These are phyloP conservation scores for Pseudogymnoascus sp. DNA, from an alignment of 2,329 filamentous ascomycete species.

Conservation along the genomic window DNA sequence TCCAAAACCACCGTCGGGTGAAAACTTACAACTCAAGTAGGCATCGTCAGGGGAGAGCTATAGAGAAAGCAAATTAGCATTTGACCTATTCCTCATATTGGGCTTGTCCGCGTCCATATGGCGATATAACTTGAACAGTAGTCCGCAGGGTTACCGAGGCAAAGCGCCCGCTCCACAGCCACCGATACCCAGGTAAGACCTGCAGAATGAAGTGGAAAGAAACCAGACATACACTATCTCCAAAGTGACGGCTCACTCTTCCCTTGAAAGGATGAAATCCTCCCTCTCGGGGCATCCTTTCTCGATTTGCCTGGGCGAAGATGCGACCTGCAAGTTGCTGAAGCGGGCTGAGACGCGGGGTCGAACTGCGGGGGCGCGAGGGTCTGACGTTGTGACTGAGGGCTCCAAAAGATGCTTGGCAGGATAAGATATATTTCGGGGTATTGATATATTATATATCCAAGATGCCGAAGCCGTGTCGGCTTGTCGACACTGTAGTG, in stretches of 20 bases:
- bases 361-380: neutral
- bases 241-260: slow-evolving; percentile 43
- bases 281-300: slow-evolving; percentile 24
- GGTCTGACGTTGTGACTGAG: neutral
- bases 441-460: slow-evolving; percentile 5
- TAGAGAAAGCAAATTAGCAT: neutral
- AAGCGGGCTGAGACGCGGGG: slow-evolving; percentile 1
- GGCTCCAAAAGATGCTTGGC: neutral
- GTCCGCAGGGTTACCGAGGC: neutral
- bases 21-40: slow-evolving; percentile 60
- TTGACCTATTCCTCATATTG: neutral
- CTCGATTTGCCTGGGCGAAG: neutral
- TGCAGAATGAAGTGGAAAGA: neutral
- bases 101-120: neutral
- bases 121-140: neutral
- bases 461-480: neutral
- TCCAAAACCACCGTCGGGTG: neutral
- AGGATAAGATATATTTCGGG: neutral
- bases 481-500: slow-evolving; percentile 2
- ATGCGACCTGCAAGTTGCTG: neutral
- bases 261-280: slow-evolving; percentile 49
- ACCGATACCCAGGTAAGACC: neutral
- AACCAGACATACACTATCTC: slow-evolving; percentile 37
- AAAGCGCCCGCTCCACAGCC: neutral
- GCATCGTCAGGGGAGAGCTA: slow-evolving; percentile 57